phyloP scores from a whole-genome alignment of 2,329 filamentous ascomycete species.

The Fusarium sp. region DNA sequence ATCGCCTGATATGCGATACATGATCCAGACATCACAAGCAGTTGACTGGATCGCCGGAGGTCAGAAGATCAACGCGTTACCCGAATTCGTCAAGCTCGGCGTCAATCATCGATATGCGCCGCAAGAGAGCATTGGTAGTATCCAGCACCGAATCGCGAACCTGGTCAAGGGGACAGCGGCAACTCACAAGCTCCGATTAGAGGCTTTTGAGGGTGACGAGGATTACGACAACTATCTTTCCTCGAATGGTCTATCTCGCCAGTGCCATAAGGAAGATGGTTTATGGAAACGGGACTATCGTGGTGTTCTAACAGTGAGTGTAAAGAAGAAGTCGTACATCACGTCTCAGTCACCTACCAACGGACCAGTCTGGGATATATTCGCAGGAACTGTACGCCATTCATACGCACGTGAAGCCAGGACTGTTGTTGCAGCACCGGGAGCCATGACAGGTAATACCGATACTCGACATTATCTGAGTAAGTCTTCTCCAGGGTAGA shows the following conservation, averaged over 20 bases:
- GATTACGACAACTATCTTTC: background rate
- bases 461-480: conserved; percentile 17
- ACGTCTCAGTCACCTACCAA: background rate
- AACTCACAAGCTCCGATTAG: background rate
- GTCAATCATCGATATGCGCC: conserved; percentile 63
- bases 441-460: conserved; percentile 29
- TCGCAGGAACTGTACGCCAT: conserved; percentile 13
- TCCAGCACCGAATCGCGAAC: background rate
- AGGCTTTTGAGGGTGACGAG: conserved; percentile 9
- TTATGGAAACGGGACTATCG: background rate
- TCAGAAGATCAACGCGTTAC: conserved; percentile 73
- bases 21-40: conserved; percentile 69
- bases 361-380: conserved; percentile 5
- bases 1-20: conserved; percentile 52
- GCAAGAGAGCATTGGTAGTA: conserved; percentile 5
- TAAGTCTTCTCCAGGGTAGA: background rate
- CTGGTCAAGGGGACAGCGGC: background rate
- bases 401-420: background rate
- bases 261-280: background rate
- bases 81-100: conserved; percentile 65
- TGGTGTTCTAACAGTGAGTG: background rate
- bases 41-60: conserved; percentile 70
- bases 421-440: conserved; percentile 3
- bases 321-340: background rate
- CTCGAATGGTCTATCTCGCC: background rate